Evolutionary conservation across 495 filamentous ascomycete genomes (phyloP), one percentile per base, ranked within the genome.

Genomic region (Thermothielavioides terrestris): DNA sequence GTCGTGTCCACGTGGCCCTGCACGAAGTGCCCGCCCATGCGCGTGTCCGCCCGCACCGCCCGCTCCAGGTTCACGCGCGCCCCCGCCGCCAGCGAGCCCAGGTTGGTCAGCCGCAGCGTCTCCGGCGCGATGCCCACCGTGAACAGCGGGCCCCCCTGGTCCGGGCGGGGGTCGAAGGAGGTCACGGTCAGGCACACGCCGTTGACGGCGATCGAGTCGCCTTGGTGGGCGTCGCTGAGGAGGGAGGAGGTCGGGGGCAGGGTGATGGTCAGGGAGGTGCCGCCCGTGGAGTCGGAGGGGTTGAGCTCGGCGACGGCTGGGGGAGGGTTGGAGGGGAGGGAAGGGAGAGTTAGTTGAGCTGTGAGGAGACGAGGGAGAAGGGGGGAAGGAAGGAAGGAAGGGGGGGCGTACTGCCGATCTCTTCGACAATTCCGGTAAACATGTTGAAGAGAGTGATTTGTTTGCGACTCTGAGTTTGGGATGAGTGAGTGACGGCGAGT

Each of bases 401-500:
- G 31, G 28, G 36, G 51, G 41, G 69, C 79, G 69, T 70, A 94
- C 94, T 88, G 67, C 94, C 94, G 38, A 97, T 86, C 41, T 81
- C 85, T 72, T 99, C 94, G 34, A 99, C 88, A 52, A 99, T 86
- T 52, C 92, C 92, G 42, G 92, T 98, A 65, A 98, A 98, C 92
- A 98, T 98, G n/a, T 50, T 58, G 46, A 17, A 6, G 40, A 28
- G 25, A 27, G 32, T 30, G 45, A 11, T 1, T 2, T 30, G 37
- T 34, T 6, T 35, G 37, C n/a, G 45, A 38, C 3, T 37, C 10
- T 15, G 20, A 36, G 32, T 26, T 23, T 27, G 23, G 20, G 9
- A 9, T 41, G 39, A 41, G 39, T 12, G 5, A 12, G 11, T 6
- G 31, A 12, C 4, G 10, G 20, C 4, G 37, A 22, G 20, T 40